Conservation (phyloP, 805 yeast genomes). For the Saccharomycopsis synnaedendra region DNA sequence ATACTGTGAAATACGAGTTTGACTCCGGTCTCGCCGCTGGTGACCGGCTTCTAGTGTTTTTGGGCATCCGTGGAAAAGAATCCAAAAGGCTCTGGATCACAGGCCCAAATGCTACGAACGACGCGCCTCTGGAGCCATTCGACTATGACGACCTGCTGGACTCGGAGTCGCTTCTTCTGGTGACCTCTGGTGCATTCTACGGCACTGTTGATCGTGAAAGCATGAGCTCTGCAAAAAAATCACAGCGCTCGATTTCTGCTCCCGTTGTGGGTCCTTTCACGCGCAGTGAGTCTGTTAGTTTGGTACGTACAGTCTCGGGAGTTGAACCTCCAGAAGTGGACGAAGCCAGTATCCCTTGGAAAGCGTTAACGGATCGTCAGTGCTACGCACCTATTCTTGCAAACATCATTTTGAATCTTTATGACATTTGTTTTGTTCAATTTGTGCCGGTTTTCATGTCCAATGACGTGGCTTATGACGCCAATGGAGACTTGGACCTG, state of each 20-base stretch:
- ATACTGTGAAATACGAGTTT: constrained; percentile 24
- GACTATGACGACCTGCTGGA: too few relatives aligned
- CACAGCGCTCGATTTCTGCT: too few relatives aligned
- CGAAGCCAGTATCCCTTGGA: constrained; percentile 19
- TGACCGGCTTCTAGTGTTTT: constrained; percentile 21
- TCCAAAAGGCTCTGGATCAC: constrained; percentile 22
- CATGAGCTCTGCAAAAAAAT: background rate
- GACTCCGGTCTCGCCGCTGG: constrained; percentile 38
- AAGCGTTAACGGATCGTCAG: constrained; percentile 22
- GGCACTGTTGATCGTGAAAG: background rate
- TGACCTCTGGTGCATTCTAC: too few relatives aligned
- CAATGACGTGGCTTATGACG: constrained; percentile 20
- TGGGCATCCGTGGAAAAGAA: constrained; percentile 20
- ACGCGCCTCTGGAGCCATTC: background rate
- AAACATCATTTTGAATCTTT: constrained; percentile 35
- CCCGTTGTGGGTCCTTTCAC: constrained; percentile 16
- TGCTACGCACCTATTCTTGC: constrained; percentile 25
- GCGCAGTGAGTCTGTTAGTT: constrained; percentile 24
- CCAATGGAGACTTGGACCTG: constrained; percentile 20
- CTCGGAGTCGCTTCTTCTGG: too few relatives aligned
- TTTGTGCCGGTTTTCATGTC: constrained; percentile 47
- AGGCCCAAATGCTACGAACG: background rate
- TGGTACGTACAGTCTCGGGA: constrained; percentile 3
- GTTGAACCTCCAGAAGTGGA: constrained; percentile 9
- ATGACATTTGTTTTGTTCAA: constrained; percentile 38